Evolutionary conservation across 305 asterid species (phyloP).

Genomic region (Fraxinus nigra): DNA sequence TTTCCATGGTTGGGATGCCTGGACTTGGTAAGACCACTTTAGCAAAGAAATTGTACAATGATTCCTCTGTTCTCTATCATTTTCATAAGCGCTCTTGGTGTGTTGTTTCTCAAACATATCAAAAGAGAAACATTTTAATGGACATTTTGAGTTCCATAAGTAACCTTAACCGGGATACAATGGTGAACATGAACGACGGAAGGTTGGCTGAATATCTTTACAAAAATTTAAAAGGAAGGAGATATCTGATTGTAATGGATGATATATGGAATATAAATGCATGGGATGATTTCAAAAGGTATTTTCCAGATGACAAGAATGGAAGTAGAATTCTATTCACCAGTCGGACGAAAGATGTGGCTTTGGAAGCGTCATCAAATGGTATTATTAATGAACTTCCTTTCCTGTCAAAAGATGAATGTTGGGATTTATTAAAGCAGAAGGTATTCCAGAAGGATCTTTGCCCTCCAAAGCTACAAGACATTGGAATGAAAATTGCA

Average conservation of each 20-base stretch:
- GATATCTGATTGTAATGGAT: constrained; percentile 15
- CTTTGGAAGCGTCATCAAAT: neutral
- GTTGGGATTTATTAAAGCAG: constrained; percentile 15
- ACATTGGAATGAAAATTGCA: constrained; percentile 7
- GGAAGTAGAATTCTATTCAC: constrained; percentile 22
- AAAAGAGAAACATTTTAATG: neutral
- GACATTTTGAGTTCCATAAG: neutral
- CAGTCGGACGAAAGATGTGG: constrained; percentile 4
- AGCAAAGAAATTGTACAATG: neutral
- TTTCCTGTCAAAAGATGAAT: neutral
- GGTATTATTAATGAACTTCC: neutral
- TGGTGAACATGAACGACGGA: neutral
- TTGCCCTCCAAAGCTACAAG: constrained; percentile 5
- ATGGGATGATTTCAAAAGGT: constrained; percentile 15
- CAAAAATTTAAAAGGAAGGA: neutral
- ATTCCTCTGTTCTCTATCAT: neutral
- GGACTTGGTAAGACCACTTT: constrained; percentile 19
- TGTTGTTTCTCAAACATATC: neutral
- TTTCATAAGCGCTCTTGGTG: constrained; percentile 14
- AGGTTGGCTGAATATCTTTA: neutral
- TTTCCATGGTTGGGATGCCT: constrained; percentile 23
- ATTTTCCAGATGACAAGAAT: constrained; percentile 14
- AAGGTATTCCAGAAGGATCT: neutral
- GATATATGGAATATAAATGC: constrained; percentile 19
- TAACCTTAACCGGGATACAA: neutral